A percentile compares a stretch with the other conserved stretches of the same genome.
phyloP scores from a whole-genome alignment of 345 rosid genomes.

The Moringa oleifera region DNA sequence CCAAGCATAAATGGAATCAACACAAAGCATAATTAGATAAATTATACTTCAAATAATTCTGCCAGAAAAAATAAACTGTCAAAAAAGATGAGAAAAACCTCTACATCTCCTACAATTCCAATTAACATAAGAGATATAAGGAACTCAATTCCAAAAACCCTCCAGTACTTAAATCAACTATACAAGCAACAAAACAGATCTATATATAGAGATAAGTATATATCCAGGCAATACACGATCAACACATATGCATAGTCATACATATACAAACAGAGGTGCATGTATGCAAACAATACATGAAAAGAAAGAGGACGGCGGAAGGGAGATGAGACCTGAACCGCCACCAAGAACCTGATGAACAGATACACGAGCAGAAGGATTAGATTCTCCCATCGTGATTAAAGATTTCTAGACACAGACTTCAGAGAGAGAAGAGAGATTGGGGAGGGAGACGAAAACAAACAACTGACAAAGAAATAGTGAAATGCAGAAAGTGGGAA shows the following conservation, averaged over 20 bases:
- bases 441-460: not conserved
- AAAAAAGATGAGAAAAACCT: not conserved
- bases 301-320: not conserved
- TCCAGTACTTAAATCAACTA: not conserved
- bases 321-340: conserved; percentile 49
- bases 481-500: not conserved
- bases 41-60: no score
- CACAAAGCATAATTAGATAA: not conserved
- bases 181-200: conserved; percentile 12
- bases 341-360: conserved; percentile 78
- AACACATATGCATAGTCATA: not conserved
- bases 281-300: not conserved
- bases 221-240: not conserved
- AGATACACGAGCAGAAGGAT: conserved; percentile 40
- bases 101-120: not conserved
- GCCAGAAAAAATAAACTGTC: not conserved
- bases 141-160: not conserved
- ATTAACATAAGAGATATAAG: not conserved
- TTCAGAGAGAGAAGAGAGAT: conserved; percentile 4
- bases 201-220: no score
- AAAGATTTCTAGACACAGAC: conserved; percentile 11
- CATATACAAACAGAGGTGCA: not conserved
- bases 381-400: conserved; percentile 48
- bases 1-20: not conserved
- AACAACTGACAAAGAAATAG: not conserved